A percentile compares a stretch with the other conserved stretches of the same genome.
Conservation (phyloP, 2,329 filamentous ascomycete species). For the Phoma sp. region DNA sequence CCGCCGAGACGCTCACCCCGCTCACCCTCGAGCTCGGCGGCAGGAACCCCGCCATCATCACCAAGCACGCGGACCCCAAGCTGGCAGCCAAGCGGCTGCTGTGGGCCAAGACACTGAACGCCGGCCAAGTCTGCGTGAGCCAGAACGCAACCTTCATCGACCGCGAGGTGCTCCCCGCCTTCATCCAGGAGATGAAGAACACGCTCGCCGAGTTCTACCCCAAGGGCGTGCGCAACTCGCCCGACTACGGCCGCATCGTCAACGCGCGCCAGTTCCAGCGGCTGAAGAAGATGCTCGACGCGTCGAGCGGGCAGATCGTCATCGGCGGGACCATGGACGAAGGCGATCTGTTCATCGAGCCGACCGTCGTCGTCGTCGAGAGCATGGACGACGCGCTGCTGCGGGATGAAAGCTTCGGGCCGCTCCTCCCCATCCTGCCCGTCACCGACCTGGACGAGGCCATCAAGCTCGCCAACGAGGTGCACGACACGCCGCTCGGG, state of each 20-base stretch:
- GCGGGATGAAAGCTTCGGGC: constrained; percentile 86
- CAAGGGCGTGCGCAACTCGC: constrained; percentile 75
- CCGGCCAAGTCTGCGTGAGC: constrained; percentile 88
- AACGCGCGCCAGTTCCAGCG: constrained; percentile 80
- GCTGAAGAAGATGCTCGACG: constrained; percentile 90
- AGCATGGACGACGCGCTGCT: constrained; percentile 78
- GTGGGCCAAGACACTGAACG: constrained; percentile 87
- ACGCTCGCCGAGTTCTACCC: constrained; percentile 82
- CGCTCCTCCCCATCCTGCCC: constrained; percentile 83
- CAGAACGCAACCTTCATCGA: constrained; percentile 94
- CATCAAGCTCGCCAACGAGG: constrained; percentile 77
- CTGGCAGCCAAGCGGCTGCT: constrained; percentile 83
- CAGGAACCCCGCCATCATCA: constrained; percentile 88
- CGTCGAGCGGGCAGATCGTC: constrained; percentile 80
- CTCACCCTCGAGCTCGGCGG: constrained; percentile 90
- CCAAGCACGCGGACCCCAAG: constrained; percentile 77
- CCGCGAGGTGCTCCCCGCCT: constrained; percentile 70
- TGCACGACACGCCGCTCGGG: constrained; percentile 83
- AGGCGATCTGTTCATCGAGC: constrained; percentile 81
- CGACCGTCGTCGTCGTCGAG: constrained; percentile 87
- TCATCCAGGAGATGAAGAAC: constrained; percentile 76
- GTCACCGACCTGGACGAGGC: constrained; percentile 84
- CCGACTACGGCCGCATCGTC: constrained; percentile 80
- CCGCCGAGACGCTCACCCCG: constrained; percentile 70
- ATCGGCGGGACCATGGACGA: constrained; percentile 85